phyloP scores from a whole-genome alignment of 805 yeast species.

The Yamadazyma insecticola region DNA sequence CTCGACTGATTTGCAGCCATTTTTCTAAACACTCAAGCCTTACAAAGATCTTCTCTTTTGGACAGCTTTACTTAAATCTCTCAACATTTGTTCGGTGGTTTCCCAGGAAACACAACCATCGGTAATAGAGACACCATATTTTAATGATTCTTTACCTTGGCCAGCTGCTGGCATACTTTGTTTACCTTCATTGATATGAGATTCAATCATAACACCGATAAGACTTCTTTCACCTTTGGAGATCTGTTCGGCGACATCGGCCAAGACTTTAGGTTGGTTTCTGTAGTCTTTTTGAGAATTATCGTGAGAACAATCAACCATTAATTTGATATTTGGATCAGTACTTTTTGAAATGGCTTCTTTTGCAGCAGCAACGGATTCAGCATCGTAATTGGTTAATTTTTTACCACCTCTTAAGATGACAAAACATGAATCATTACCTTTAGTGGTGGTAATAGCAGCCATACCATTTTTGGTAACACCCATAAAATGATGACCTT shows the following conservation, averaged over 20 bases:
- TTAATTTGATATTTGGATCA: slow-evolving; percentile 60
- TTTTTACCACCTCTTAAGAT: slow-evolving; percentile 93
- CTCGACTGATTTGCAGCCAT: too few species aligned
- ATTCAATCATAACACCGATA: slow-evolving; percentile 96
- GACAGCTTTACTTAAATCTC: slow-evolving; percentile 73
- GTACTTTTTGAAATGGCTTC: slow-evolving; percentile 50
- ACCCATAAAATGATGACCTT: slow-evolving; percentile 89
- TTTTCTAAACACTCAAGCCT: too few species aligned
- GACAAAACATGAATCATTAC: slow-evolving; percentile 85
- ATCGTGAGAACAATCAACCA: slow-evolving; percentile 98
- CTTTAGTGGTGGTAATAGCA: slow-evolving; percentile 93
- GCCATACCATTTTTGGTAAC: slow-evolving; percentile 96
- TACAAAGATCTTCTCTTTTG: slow-evolving; percentile 63
- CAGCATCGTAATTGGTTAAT: slow-evolving; percentile 86
- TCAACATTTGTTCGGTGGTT: slow-evolving; percentile 68
- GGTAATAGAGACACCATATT: slow-evolving; percentile 94
- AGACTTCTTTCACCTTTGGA: slow-evolving; percentile 67
- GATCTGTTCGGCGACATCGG: slow-evolving; percentile 73
- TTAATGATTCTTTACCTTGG: slow-evolving; percentile 48
- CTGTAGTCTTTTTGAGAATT: slow-evolving; percentile 86
- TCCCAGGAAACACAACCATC: slow-evolving; percentile 97
- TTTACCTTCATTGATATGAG: slow-evolving; percentile 87
- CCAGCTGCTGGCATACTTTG: slow-evolving; percentile 84
- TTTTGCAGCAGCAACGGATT: slow-evolving; percentile 64
- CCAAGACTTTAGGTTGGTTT: slow-evolving; percentile 90